Conservation (phyloP, 768 basidiomycete species). For the Boletus eberwhitei region DNA sequence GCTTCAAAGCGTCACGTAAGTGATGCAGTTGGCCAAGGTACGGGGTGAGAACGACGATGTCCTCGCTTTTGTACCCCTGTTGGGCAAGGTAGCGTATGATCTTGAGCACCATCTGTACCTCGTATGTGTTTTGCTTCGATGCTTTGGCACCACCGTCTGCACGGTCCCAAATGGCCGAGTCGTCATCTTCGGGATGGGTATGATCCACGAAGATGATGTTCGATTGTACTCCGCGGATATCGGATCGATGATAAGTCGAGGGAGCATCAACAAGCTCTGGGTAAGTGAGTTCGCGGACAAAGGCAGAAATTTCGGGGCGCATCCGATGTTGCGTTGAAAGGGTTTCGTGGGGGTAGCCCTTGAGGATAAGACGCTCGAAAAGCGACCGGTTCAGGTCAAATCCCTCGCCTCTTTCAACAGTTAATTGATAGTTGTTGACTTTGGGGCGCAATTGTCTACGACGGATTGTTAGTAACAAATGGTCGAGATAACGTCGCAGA, state of each 20-base stretch:
- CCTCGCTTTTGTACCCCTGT: constrained; percentile 60
- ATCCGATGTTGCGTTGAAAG: constrained; percentile 64
- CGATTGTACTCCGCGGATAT: constrained; percentile 51
- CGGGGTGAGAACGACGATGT: constrained; percentile 66
- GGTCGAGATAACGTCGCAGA: background rate
- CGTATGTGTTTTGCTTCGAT: constrained; percentile 60
- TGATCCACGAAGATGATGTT: constrained; percentile 67
- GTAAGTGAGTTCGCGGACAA: constrained; percentile 65
- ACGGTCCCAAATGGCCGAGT: constrained; percentile 37
- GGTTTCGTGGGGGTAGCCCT: constrained; percentile 57
- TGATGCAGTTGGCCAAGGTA: constrained; percentile 62
- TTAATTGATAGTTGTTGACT: constrained; percentile 60
- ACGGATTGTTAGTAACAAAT: background rate
- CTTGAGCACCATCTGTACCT: constrained; percentile 61
- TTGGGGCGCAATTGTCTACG: constrained; percentile 67
- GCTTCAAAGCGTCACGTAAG: constrained; percentile 42
- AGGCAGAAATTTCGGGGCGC: constrained; percentile 65
- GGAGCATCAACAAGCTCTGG: constrained; percentile 59
- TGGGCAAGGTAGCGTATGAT: constrained; percentile 64
- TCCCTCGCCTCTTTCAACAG: constrained; percentile 66
- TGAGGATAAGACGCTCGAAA: constrained; percentile 50
- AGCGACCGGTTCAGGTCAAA: constrained; percentile 60
- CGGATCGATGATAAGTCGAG: constrained; percentile 43
- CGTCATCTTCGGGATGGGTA: constrained; percentile 50
- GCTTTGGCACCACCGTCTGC: constrained; percentile 43